Evolutionary conservation across 2,329 filamentous ascomycete species (phyloP).

Genomic region (Diaporthe eres): DNA sequence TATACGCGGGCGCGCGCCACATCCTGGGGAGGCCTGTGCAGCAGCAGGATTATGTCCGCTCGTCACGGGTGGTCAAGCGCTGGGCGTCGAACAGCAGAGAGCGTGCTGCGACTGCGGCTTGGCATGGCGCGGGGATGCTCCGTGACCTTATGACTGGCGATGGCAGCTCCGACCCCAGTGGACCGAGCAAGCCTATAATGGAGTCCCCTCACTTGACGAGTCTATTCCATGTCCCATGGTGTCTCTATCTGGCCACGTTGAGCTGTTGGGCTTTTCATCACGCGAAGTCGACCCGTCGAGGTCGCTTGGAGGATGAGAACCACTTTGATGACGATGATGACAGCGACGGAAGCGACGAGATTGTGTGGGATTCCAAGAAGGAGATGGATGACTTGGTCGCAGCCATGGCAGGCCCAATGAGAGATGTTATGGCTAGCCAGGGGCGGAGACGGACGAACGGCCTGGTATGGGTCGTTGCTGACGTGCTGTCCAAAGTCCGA

Average conservation of each 20-base stretch:
- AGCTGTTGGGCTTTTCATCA: slow-evolving; percentile 72
- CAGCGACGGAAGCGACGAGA: slow-evolving; percentile 55
- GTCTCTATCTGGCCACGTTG: slow-evolving; percentile 70
- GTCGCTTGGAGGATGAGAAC: slow-evolving; percentile 43
- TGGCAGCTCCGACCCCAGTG: neutral
- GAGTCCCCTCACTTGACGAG: slow-evolving; percentile 51
- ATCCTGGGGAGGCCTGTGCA: slow-evolving; percentile 70
- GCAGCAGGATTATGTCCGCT: slow-evolving; percentile 63
- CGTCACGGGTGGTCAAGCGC: slow-evolving; percentile 63
- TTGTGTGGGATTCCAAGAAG: slow-evolving; percentile 63
- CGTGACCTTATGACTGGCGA: slow-evolving; percentile 54
- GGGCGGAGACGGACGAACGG: slow-evolving; percentile 65
- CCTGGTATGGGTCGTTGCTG: slow-evolving; percentile 68
- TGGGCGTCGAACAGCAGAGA: slow-evolving; percentile 56
- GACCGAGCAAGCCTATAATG: neutral
- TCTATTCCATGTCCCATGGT: slow-evolving; percentile 74
- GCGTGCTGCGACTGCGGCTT: slow-evolving; percentile 60
- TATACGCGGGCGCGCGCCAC: slow-evolving; percentile 71
- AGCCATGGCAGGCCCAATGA: slow-evolving; percentile 55
- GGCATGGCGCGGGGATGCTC: slow-evolving; percentile 68
- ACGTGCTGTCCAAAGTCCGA: slow-evolving; percentile 67
- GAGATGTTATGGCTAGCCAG: slow-evolving; percentile 52
- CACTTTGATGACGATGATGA: slow-evolving; percentile 22
- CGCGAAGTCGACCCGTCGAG: slow-evolving; percentile 45
- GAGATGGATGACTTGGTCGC: slow-evolving; percentile 63